These are phyloP conservation scores for Colletotrichum eleusines DNA, from an alignment of 2,329 filamentous ascomycete species.

Conservation along the genomic window DNA sequence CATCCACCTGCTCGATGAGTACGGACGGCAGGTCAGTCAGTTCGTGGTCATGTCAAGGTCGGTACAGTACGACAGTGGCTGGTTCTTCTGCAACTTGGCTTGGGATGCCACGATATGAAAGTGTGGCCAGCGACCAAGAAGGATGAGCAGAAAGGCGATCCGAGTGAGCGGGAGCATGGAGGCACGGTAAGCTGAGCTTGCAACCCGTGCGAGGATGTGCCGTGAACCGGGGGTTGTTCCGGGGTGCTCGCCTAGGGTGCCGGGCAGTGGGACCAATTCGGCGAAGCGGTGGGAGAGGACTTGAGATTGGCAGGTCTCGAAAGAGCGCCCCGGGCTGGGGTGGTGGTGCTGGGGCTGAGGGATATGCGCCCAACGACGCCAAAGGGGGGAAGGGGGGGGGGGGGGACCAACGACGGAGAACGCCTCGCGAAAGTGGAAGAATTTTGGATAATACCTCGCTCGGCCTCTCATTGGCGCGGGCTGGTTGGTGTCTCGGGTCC, in stretches of 20 bases:
- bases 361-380: conserved; percentile 35
- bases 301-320: conserved; percentile 1
- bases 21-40: conserved; percentile 14
- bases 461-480: neutral
- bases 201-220: conserved; percentile 3
- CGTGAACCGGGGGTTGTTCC: neutral
- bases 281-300: neutral
- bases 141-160: neutral
- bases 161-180: neutral
- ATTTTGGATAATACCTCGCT: conserved; percentile 25
- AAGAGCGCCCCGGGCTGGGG: neutral
- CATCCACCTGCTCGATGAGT: conserved; percentile 28
- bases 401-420: conserved; percentile 14
- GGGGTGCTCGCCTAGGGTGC: too few relatives aligned
- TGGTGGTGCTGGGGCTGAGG: conserved; percentile 35
- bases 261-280: neutral
- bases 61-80: conserved; percentile 16
- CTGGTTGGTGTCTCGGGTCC: conserved; percentile 17
- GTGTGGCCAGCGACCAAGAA: neutral
- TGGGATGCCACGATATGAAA: conserved; percentile 9
- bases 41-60: conserved; percentile 4
- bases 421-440: conserved; percentile 38
- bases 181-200: conserved; percentile 7
- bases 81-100: neutral
- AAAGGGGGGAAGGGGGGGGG: neutral